Evolutionary conservation across 2,329 filamentous ascomycete genomes (phyloP).

Genomic region (Aspergillus nomiae): DNA sequence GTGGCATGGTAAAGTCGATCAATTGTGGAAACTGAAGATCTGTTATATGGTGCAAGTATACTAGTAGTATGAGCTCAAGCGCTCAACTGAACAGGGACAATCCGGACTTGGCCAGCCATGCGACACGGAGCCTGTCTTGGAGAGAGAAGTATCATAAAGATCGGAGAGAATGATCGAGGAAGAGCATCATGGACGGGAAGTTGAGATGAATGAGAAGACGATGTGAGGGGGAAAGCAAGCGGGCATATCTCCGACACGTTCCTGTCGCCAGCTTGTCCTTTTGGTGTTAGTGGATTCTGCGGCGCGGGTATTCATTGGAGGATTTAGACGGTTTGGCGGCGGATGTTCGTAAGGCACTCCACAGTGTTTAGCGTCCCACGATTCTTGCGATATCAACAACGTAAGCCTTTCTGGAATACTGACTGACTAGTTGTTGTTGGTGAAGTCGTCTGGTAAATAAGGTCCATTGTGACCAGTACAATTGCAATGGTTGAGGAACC

Average conservation of each 20-base stretch:
- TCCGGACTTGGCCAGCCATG: constrained; percentile 28
- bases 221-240: constrained; percentile 5
- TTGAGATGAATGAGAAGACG: neutral
- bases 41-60: constrained; percentile 10
- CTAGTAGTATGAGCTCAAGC: constrained; percentile 20
- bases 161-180: constrained; percentile 4
- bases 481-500: neutral
- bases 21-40: constrained; percentile 2
- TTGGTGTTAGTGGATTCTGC: constrained; percentile 9
- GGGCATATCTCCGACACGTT: constrained; percentile 14
- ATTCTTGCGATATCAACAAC: neutral
- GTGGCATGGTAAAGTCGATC: constrained; percentile 27
- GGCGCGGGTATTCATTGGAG: neutral
- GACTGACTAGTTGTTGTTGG: neutral
- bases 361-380: neutral
- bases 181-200: constrained; percentile 14
- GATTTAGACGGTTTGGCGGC: neutral
- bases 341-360: constrained; percentile 2
- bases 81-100: constrained; percentile 21
- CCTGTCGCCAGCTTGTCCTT: constrained; percentile 27
- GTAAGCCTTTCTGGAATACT: neutral
- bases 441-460: neutral
- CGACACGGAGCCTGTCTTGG: constrained; percentile 20
- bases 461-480: too few species aligned
- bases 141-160: constrained; percentile 13